Evolutionary conservation across 2,329 filamentous ascomycete species (phyloP), one percentile per base, ranked within the genome.

Genomic region (Drechslerella dactyloides): DNA sequence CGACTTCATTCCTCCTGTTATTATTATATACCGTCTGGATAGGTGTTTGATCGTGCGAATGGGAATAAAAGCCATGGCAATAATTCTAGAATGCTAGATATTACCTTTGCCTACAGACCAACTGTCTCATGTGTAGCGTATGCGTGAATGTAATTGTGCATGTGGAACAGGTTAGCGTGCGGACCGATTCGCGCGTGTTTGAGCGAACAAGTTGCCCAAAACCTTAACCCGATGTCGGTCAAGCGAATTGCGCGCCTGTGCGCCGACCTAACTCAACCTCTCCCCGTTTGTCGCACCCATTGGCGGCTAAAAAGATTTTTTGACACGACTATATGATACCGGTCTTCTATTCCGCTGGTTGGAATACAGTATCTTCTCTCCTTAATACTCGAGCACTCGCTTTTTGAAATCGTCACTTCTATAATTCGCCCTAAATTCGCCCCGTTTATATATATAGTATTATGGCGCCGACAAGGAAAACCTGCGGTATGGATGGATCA

Each of bases 1-100:
- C 68, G 60, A 65, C 59, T n/a, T 61, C 65, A 30, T 72, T 53
- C 30, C 42, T 59, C 68, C 57, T 73, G 61, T 73, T 65, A 70
- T 73, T 73, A 64, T 56, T 65, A 66, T 58, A 73, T 73, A 66
- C 60, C 60, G 61, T 70, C 66, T 64, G 35, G 44, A 58, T 58
- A 62, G 66, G 66, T 70, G 66, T 64, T 70, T 35, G 55, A 58
- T 70, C 54, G 54, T 70, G 59, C 52, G 66, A 58, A 64, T 60
- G 66, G 66, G 66, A 64, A 70, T 64, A 70, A 70, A 70, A 70
- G 66, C 66, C 63, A 57, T 64, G 59, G 59, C 54, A 70, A 70
- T 70, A 70, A 70, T 70, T 63, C 58, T 62, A 62, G 65, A 69
- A 70, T 70, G 63, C 58, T 62, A 62, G 65, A 69, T 62, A 69